Evolutionary conservation across 2,329 filamentous ascomycete species (phyloP), one percentile per base, ranked within the genome.

Genomic region (Aureobasidium sp.): DNA sequence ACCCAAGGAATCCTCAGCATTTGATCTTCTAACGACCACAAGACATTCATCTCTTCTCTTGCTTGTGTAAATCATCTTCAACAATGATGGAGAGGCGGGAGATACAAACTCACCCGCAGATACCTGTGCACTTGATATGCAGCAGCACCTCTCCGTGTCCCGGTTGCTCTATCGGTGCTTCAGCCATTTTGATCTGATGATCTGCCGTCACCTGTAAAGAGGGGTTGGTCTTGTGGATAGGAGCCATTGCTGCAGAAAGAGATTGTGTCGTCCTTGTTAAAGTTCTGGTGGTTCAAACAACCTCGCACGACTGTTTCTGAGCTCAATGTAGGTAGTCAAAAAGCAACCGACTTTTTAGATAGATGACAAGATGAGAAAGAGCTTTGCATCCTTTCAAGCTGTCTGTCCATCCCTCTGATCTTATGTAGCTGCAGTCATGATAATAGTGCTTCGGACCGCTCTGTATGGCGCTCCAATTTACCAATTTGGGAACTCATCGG

Each of bases 121-220:
- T 97, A 61, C 94, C 94, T 6, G 93, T 97, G 76, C 90, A 95
- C 76, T 93, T 90, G 74, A 62, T 45, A 37, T 62, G 61, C 29
- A 62, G 10, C 30, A 62, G 27, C 5, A 62, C 59, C 15, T 61
- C 39, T 29, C 48, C 48, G 1, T 45, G 4, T 13, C 49, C 59
- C 1, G 59, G 59, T 29, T 61, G 39, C 9, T 52, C 37, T 3
- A 61, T 61, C 5, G 59, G 48, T 37, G 59, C 39, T 45, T 50
- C 47, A 7, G 39, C 48, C 37, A 61, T 61, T 10, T 61, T 61
- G 47, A 61, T 53, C 25, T 47, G 47, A 15, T 61, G 59, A 15
- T 61, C 59, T 16, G 59, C 59, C 10, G 59, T 61, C n/a, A 61
- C 59, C 32, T 61, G 59, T 15, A 61, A 25, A 13, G 59, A 54